Conservation (phyloP, 768 basidiomycete genomes). For the Auriscalpium orientale region DNA sequence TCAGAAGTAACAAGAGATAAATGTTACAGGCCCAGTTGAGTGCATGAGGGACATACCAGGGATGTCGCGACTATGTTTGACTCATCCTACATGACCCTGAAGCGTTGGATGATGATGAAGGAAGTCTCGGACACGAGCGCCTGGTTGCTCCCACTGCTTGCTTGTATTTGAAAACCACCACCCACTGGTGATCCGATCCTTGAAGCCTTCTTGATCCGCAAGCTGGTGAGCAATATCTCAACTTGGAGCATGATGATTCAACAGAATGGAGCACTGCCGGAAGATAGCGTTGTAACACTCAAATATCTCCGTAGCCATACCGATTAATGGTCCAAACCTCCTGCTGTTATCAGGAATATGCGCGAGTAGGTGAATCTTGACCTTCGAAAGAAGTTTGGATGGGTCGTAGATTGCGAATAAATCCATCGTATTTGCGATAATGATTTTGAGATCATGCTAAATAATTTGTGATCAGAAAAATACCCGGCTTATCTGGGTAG, state of each 20-base stretch:
- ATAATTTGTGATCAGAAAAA: not conserved
- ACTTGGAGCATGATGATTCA: slow-evolving; percentile 37
- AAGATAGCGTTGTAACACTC: slow-evolving; percentile 39
- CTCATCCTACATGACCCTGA: slow-evolving; percentile 19
- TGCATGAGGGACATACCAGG: not conserved
- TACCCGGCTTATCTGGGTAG: not conserved
- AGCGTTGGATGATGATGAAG: slow-evolving; percentile 10
- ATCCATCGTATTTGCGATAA: slow-evolving; percentile 23
- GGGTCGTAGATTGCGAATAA: slow-evolving; percentile 9
- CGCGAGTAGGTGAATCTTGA: slow-evolving; percentile 13
- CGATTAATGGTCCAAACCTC: slow-evolving; percentile 27
- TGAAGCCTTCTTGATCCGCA: slow-evolving; percentile 12
- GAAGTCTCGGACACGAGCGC: slow-evolving; percentile 10
- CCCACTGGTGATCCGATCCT: slow-evolving; percentile 1
- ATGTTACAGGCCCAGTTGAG: not conserved
- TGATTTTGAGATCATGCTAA: slow-evolving; percentile 12
- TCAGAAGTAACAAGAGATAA: not conserved
- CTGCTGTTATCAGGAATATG: slow-evolving; percentile 13
- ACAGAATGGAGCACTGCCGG: slow-evolving; percentile 30
- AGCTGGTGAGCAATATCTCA: slow-evolving; percentile 31
- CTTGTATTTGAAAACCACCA: slow-evolving; percentile 3
- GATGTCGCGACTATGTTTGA: not conserved
- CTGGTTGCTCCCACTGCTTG: slow-evolving; percentile 8
- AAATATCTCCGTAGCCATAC: slow-evolving; percentile 30
- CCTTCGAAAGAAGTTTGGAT: slow-evolving; percentile 4